Evolutionary conservation across 495 filamentous ascomycete genomes (phyloP).

Genomic region (Zalerion maritima): DNA sequence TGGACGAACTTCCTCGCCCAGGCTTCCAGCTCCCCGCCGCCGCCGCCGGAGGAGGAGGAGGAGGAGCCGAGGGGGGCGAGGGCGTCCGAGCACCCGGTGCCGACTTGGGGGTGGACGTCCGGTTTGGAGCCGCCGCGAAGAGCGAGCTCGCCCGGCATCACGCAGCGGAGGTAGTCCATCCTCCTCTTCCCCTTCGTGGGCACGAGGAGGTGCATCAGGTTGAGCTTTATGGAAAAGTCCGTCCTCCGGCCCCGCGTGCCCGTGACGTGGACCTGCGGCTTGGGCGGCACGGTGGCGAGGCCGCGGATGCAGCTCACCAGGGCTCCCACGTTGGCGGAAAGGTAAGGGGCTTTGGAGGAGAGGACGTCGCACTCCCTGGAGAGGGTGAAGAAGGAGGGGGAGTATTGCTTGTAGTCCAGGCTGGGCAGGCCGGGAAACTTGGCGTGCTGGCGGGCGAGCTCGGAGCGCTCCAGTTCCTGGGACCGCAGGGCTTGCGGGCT

Average conservation of each 20-base stretch:
- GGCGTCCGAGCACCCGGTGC: no score
- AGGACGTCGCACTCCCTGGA: constrained; percentile 32
- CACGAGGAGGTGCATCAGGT: constrained; percentile 36
- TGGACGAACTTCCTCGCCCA: constrained; percentile 35
- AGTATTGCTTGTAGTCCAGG: constrained; percentile 37
- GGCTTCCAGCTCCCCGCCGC: constrained; percentile 26
- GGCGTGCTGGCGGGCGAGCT: constrained; percentile 8
- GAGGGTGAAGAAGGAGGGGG: constrained; percentile 28
- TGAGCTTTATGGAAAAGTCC: constrained; percentile 38
- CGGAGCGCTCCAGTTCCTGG: no score
- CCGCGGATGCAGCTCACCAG: constrained; percentile 28
- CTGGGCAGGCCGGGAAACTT: constrained; percentile 30
- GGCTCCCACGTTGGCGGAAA: constrained; percentile 24
- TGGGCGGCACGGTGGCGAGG: constrained; percentile 35
- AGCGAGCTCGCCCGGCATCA: constrained; percentile 30
- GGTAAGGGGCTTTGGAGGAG: constrained; percentile 22
- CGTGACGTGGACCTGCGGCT: constrained; percentile 31
- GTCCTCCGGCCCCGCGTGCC: constrained; percentile 20
- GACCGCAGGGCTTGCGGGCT: constrained; percentile 3
- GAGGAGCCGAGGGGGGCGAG: no score
- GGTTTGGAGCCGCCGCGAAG: constrained; percentile 30
- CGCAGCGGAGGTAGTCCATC: constrained; percentile 39
- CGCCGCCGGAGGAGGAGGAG: no score
- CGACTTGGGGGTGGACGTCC: constrained; percentile 20
- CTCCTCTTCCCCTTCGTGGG: constrained; percentile 19